A percentile compares a stretch with the other conserved stretches of the same genome.
Conservation (phyloP, 2,329 filamentous ascomycete species). For the Colletotrichum coccodes region DNA sequence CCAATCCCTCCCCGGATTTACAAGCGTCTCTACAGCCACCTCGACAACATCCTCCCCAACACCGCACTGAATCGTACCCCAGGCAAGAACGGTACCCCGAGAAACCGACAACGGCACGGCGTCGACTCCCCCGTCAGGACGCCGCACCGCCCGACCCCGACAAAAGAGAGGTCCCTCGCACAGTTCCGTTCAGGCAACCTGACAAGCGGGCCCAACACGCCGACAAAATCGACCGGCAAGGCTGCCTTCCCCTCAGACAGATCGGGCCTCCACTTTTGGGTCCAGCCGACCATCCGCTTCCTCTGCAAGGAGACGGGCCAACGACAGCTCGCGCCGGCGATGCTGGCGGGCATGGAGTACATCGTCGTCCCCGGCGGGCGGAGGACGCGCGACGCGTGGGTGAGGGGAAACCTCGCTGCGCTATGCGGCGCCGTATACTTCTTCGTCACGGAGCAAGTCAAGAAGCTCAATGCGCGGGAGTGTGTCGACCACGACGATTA, state of each 20-base stretch:
- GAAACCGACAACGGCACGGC: slow-evolving; percentile 41
- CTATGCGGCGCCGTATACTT: slow-evolving; percentile 71
- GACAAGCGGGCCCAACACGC: slow-evolving; percentile 36
- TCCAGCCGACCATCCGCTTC: slow-evolving; percentile 73
- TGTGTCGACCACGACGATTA: slow-evolving; percentile 56
- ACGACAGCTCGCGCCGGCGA: slow-evolving; percentile 73
- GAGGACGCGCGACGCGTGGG: slow-evolving; percentile 59
- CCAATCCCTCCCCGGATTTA: slow-evolving; percentile 85
- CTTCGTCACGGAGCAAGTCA: slow-evolving; percentile 64
- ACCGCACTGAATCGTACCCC: slow-evolving; percentile 46
- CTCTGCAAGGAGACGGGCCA: slow-evolving; percentile 72
- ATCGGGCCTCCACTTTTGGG: slow-evolving; percentile 69
- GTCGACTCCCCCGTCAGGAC: slow-evolving; percentile 37
- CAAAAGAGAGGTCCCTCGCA: slow-evolving; percentile 55
- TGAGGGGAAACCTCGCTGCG: slow-evolving; percentile 58
- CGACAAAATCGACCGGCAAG: slow-evolving; percentile 54
- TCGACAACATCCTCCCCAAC: slow-evolving; percentile 76
- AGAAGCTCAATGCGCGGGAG: slow-evolving; percentile 49
- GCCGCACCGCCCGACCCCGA: slow-evolving; percentile 50
- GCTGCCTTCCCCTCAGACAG: slow-evolving; percentile 40
- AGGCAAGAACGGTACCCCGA: slow-evolving; percentile 42
- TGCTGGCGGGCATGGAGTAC: slow-evolving; percentile 78
- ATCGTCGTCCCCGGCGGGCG: slow-evolving; percentile 56
- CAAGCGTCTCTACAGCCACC: slow-evolving; percentile 82
- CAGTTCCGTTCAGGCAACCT: slow-evolving; percentile 52